Evolutionary conservation across 2,329 filamentous ascomycete species (phyloP), one percentile per base, ranked within the genome.

Genomic region (Cryphonectria japonica): DNA sequence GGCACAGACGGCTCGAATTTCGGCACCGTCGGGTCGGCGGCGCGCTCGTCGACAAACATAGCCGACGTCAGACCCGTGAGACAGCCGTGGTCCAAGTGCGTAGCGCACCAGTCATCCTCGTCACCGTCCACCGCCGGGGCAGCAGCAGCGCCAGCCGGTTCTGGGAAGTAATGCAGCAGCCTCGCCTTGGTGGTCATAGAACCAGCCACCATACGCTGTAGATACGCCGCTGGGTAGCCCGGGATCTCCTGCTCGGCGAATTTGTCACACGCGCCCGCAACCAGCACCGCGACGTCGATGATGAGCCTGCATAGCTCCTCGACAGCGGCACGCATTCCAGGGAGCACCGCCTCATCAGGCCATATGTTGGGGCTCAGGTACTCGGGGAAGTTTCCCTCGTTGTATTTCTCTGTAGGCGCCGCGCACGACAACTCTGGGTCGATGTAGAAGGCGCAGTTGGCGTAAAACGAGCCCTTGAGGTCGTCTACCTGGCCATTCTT

Each of bases 31-130:
- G 77, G 75, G 50, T 79, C 75, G 13, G 78, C 77, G 61, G 75
- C 77, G 34, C 79, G 82, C 82, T 98, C 95, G 78, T 98, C 94
- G 73, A 98, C 87, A 80, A 97, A 98, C 94, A 98, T 97, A 75
- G 95, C 95, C 2, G 92, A 95, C 0, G 96, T 99, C 46, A 99
- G 86, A 19, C 95, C 95, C 0, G 96, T 99, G 43, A 99, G 86
- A 79, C 95, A 98, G 60, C 96, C 94, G 77, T 98, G 94, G 80
- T 98, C 95, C 70, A 96, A 85, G 79, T 96, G 93, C 1, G 92
- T 94, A 3, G 94, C 93, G 80, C 95, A 99, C 96, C 96, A 99
- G 82, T 97, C 93, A 80, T 98, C 95, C 72, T 94, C 91, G 68
- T 84, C 84, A 46, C 79, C 81, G 57, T 80, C 80, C 68, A 84